Evolutionary conservation across 2,329 filamentous ascomycete species (phyloP).

Genomic region (Trichophyton rubrum): DNA sequence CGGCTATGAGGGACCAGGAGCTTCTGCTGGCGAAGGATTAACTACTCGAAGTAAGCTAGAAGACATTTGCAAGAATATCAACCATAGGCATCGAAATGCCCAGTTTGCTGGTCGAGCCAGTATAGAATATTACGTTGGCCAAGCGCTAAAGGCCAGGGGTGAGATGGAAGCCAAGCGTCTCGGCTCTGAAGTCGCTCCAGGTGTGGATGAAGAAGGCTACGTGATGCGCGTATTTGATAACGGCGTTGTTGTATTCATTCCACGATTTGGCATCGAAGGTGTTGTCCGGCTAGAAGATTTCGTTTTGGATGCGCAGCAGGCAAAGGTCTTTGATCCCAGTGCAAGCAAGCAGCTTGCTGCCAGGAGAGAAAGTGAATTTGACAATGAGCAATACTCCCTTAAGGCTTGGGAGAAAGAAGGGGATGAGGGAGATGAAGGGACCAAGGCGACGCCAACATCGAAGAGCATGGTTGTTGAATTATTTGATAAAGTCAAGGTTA

Average conservation of each 20-base stretch:
- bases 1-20: slow-evolving; percentile 54
- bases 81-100: slow-evolving; percentile 89
- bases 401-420: slow-evolving; percentile 45
- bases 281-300: slow-evolving; percentile 78
- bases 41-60: slow-evolving; percentile 76
- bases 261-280: slow-evolving; percentile 88
- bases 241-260: slow-evolving; percentile 92
- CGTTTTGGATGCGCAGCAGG: slow-evolving; percentile 37
- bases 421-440: slow-evolving; percentile 35
- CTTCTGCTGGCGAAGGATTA: slow-evolving; percentile 66
- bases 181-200: slow-evolving; percentile 12
- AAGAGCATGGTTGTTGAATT: slow-evolving; percentile 53
- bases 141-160: slow-evolving; percentile 69
- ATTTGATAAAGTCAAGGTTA: slow-evolving; percentile 83
- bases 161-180: slow-evolving; percentile 27
- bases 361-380: slow-evolving; percentile 62
- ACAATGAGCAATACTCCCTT: slow-evolving; percentile 74
- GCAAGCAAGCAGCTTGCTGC: slow-evolving; percentile 9
- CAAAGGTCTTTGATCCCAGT: not conserved
- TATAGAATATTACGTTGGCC: slow-evolving; percentile 95
- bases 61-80: slow-evolving; percentile 95
- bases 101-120: slow-evolving; percentile 88
- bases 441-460: slow-evolving; percentile 24
- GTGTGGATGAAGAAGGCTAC: slow-evolving; percentile 75
- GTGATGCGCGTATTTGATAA: slow-evolving; percentile 97